Percentiles rank a stretch among this genome's conserved stretches.
Evolutionary conservation across 768 basidiomycete species (phyloP).

Genomic region (Lactifluus subvellereus): DNA sequence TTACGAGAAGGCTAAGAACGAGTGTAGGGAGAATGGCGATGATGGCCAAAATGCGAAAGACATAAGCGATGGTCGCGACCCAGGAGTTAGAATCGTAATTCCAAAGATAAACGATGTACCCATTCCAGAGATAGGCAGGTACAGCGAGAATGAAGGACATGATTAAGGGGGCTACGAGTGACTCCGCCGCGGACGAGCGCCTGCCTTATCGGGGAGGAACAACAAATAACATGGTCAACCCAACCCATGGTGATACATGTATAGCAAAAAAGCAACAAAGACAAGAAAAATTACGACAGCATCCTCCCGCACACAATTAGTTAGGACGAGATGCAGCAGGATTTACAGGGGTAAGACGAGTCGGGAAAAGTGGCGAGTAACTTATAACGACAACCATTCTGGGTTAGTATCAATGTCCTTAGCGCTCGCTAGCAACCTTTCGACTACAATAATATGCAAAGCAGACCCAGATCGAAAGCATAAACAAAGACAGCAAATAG

Average conservation of each 20-base stretch:
- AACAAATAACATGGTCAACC: not conserved
- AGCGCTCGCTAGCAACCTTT: not conserved
- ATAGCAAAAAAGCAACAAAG: not conserved
- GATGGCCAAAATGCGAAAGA: constrained; percentile 58
- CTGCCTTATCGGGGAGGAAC: not conserved
- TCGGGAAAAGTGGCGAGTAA: not conserved
- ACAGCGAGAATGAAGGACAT: constrained; percentile 29
- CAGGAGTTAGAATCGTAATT: constrained; percentile 58
- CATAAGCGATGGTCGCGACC: constrained; percentile 59
- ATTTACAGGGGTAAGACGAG: constrained; percentile 2
- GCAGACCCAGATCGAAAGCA: constrained; percentile 8
- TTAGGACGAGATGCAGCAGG: not conserved
- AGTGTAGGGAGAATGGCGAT: constrained; percentile 45
- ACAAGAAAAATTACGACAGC: constrained; percentile 1
- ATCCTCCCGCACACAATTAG: not conserved
- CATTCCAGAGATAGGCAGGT: constrained; percentile 47
- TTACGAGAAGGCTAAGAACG: constrained; percentile 60
- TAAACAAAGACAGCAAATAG: constrained; percentile 17
- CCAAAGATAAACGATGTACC: constrained; percentile 60
- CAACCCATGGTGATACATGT: not conserved
- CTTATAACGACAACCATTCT: not conserved
- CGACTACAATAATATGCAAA: constrained; percentile 5
- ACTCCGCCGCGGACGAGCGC: not conserved
- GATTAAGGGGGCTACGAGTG: not conserved
- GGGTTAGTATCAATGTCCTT: not conserved